These are phyloP conservation scores for Pyrenophora tritici-repentis DNA, from an alignment of 2,329 filamentous ascomycete species.

Conservation along the genomic window DNA sequence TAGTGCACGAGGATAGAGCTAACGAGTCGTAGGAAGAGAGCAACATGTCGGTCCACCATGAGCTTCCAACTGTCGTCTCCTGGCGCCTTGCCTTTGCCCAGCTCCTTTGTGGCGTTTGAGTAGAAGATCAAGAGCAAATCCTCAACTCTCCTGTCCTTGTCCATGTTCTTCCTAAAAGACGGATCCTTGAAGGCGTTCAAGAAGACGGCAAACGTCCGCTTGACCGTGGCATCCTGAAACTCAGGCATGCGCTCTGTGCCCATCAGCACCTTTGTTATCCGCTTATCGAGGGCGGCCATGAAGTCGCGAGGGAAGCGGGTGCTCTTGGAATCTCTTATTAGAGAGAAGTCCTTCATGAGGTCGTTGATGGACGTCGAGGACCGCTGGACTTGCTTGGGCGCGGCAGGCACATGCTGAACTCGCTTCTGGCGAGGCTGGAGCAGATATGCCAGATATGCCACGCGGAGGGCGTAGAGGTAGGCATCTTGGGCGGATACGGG, in stretches of 20 bases:
- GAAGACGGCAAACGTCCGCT: conserved; percentile 92
- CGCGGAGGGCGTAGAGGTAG: conserved; percentile 87
- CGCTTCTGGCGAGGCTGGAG: conserved; percentile 88
- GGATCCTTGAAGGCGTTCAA: conserved; percentile 91
- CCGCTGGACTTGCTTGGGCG: conserved; percentile 66
- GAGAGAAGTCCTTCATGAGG: conserved; percentile 83
- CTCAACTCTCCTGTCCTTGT: conserved; percentile 91
- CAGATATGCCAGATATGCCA: conserved; percentile 90
- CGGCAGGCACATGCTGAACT: conserved; percentile 77
- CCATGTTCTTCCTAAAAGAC: conserved; percentile 85
- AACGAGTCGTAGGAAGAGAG: conserved; percentile 88
- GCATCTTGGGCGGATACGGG: conserved; percentile 70
- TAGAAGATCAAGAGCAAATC: conserved; percentile 96
- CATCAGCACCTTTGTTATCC: conserved; percentile 78
- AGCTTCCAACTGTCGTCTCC: conserved; percentile 90
- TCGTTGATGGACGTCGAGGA: conserved; percentile 76
- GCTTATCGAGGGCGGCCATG: conserved; percentile 72
- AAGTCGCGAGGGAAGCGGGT: conserved; percentile 73
- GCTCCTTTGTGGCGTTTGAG: conserved; percentile 88
- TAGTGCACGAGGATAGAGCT: conserved; percentile 79
- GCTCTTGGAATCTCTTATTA: conserved; percentile 70
- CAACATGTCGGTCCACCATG: conserved; percentile 91
- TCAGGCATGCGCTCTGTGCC: conserved; percentile 84
- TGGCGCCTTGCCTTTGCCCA: conserved; percentile 74
- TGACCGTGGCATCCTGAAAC: conserved; percentile 87